These are phyloP conservation scores for Aspergillus bombycis DNA, from an alignment of 2,329 filamentous ascomycete genomes.

Conservation along the genomic window DNA sequence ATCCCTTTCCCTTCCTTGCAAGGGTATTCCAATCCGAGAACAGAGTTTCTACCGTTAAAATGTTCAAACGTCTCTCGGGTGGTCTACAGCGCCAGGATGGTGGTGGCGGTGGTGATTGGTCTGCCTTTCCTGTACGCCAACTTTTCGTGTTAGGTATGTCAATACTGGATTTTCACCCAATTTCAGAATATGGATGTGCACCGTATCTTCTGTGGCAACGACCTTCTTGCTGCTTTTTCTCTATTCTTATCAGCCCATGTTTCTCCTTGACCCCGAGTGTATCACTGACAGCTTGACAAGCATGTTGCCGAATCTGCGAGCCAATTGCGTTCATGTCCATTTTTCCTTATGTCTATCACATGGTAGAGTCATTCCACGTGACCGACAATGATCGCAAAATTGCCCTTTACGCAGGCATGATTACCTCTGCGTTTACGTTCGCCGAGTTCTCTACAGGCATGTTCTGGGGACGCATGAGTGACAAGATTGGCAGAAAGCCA, in stretches of 20 bases:
- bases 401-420: slow-evolving; percentile 90
- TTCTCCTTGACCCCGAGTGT: background rate
- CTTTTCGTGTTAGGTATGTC: slow-evolving; percentile 53
- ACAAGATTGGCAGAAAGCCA: slow-evolving; percentile 88
- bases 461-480: slow-evolving; percentile 90
- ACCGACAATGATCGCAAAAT: slow-evolving; percentile 78
- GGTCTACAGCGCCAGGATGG: slow-evolving; percentile 36
- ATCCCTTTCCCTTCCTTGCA: slow-evolving; percentile 14
- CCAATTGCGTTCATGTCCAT: slow-evolving; percentile 99
- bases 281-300: slow-evolving; percentile 50
- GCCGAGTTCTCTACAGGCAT: slow-evolving; percentile 92
- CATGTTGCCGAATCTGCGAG: slow-evolving; percentile 93
- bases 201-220: background rate
- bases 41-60: slow-evolving; percentile 20
- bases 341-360: slow-evolving; percentile 97
- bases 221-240: background rate
- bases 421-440: slow-evolving; percentile 93
- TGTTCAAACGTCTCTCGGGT: slow-evolving; percentile 40
- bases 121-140: slow-evolving; percentile 61
- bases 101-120: slow-evolving; percentile 36
- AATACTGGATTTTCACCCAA: slow-evolving; percentile 20
- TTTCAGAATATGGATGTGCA: slow-evolving; percentile 9
- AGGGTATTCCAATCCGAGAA: background rate
- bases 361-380: slow-evolving; percentile 90
- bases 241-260: background rate